These are phyloP conservation scores for Mariannaea elegans DNA, from an alignment of 2,329 filamentous ascomycete genomes.

Conservation along the genomic window DNA sequence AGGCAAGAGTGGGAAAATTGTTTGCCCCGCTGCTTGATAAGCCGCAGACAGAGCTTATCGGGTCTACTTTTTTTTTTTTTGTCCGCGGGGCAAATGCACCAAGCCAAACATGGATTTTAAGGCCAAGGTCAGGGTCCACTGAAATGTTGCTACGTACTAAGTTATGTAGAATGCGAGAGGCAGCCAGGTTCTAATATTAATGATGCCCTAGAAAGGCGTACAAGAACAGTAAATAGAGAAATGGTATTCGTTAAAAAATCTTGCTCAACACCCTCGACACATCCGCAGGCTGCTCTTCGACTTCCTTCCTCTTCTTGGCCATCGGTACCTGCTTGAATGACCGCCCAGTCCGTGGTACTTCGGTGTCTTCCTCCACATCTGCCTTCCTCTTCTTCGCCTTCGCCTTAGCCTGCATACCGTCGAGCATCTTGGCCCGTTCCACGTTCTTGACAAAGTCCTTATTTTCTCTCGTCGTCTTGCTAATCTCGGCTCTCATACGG, in stretches of 20 bases:
- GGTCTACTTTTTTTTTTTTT: slow-evolving; percentile 34
- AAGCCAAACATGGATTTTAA: slow-evolving; percentile 13
- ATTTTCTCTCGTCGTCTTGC: slow-evolving; percentile 79
- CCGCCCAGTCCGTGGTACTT: slow-evolving; percentile 38
- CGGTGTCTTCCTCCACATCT: slow-evolving; percentile 35
- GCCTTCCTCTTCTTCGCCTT: slow-evolving; percentile 52
- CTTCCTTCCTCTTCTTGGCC: slow-evolving; percentile 58
- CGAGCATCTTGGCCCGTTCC: slow-evolving; percentile 81
- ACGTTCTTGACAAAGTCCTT: slow-evolving; percentile 83
- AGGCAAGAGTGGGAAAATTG: slow-evolving; percentile 41
- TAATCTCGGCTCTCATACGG: slow-evolving; percentile 80
- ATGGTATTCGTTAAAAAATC: slow-evolving; percentile 61
- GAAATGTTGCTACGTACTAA: slow-evolving; percentile 12
- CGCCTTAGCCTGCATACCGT: slow-evolving; percentile 73
- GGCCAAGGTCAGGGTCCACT: slow-evolving; percentile 25
- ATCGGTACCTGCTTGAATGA: slow-evolving; percentile 75
- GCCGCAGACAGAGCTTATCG: slow-evolving; percentile 42
- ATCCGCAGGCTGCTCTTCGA: slow-evolving; percentile 60
- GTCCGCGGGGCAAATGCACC: slow-evolving; percentile 36
- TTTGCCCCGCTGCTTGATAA: slow-evolving; percentile 52
- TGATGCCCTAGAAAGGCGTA: slow-evolving; percentile 10
- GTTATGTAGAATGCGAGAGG: not conserved
- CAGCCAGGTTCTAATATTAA: slow-evolving; percentile 2
- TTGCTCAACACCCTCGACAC: slow-evolving; percentile 70
- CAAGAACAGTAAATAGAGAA: not conserved